phyloP scores from a whole-genome alignment of 805 yeast genomes.

The Lipomyces mesembrius region DNA sequence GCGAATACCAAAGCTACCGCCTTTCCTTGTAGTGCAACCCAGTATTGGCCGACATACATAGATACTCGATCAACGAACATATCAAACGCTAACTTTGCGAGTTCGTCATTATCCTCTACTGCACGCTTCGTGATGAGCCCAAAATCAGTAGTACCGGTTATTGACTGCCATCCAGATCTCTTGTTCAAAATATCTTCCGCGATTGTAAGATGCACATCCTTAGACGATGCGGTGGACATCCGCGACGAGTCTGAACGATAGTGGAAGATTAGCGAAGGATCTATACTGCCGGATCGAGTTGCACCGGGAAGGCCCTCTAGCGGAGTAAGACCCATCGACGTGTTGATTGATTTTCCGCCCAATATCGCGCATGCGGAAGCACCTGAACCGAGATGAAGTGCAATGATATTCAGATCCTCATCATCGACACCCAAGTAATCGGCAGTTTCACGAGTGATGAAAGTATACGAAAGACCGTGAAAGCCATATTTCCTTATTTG shows the following conservation, averaged over 20 bases:
- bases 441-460: conserved; percentile 23
- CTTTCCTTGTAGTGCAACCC: conserved; percentile 30
- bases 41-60: conserved; percentile 34
- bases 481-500: conserved; percentile 36
- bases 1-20: conserved; percentile 35
- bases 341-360: conserved; percentile 33
- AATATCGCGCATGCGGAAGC: conserved; percentile 38
- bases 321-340: conserved; percentile 39
- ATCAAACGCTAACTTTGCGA: conserved; percentile 34
- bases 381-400: conserved; percentile 37
- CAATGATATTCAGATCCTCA: conserved; percentile 26
- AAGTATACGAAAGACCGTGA: conserved; percentile 37
- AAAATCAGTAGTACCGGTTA: conserved; percentile 38
- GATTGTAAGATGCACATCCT: conserved; percentile 32
- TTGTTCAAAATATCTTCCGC: conserved; percentile 38
- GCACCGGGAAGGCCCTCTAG: conserved; percentile 40
- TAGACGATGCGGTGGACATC: conserved; percentile 32
- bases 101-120: conserved; percentile 21
- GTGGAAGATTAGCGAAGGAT: conserved; percentile 37
- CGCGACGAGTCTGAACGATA: conserved; percentile 33
- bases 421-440: conserved; percentile 13
- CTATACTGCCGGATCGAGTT: conserved; percentile 37
- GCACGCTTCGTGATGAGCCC: conserved; percentile 29
- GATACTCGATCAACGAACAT: conserved; percentile 35
- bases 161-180: conserved; percentile 34